Evolutionary conservation across 345 rosid species (phyloP), one percentile per base, ranked within the genome.

Genomic region (Salix purpurea): DNA sequence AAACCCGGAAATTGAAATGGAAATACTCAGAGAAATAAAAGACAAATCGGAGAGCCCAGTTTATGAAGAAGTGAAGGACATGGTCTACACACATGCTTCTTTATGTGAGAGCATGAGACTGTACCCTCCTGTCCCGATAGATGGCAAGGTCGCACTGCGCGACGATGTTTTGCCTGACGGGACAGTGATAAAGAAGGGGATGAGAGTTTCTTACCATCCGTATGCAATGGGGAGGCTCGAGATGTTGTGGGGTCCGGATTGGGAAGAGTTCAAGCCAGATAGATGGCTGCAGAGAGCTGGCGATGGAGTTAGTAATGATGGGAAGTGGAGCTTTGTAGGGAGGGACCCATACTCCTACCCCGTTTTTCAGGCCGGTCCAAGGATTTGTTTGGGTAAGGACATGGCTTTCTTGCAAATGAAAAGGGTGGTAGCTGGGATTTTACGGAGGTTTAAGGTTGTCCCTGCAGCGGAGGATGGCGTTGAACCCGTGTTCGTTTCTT

Each of bases 61-160:
- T 30, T 80, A 65, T 36, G 83, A 80, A 60, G 83, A 80, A 56
- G 79, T 83, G 12, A 73, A 84, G 52, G 85, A 86, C 24, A 84
- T 86, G 84, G 60, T 67, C 0, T 81, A 73, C 23, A 48, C 54
- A 48, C 54, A 48, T 48, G 54, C 21, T 10, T 69, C 88, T 1
- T 76, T 90, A 4, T 89, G 86, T 39, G 92, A 90, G 74, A 40
- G 75, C 77, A 87, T 90, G 91, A 74, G 91, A 79, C 73, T 89
- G 18, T 90, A 87, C 64, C 94, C 90, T 32, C 92, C 91, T n/a
- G 92, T 89, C 4, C 90, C 91, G 0, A 24, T 67, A 46, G 90
- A 87, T 36, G 28, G 77, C 14, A 88, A 87, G 73, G 36, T 65
- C 24, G 90, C 90, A 14, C 11, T 37, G 3, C 4, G 6, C 3